Percentiles rank a stretch among this genome's conserved stretches.
These are phyloP conservation scores for Nicotiana rustica DNA, from an alignment of 305 asterid species.

Conservation along the genomic window DNA sequence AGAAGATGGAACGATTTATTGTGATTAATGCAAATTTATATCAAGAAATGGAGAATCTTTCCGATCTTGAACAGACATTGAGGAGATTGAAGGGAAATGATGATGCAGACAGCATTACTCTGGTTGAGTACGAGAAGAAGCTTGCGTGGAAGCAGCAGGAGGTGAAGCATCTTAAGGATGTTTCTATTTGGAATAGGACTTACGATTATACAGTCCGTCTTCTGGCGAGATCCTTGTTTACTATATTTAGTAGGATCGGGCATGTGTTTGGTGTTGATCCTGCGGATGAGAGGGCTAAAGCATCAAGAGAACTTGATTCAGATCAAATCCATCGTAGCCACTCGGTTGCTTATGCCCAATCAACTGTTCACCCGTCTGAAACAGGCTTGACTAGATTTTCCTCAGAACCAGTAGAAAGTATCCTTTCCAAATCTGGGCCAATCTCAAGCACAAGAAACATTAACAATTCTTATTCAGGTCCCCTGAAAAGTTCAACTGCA, in stretches of 20 bases:
- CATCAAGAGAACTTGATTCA: constrained; percentile 51
- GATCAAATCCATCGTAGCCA: constrained; percentile 61
- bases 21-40: constrained; percentile 60
- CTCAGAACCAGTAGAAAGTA: constrained; percentile 49
- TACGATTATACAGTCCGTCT: constrained; percentile 75
- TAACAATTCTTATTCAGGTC: constrained; percentile 61
- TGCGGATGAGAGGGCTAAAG: constrained; percentile 53
- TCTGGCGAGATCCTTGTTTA: constrained; percentile 75
- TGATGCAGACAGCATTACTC: constrained; percentile 61
- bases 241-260: constrained; percentile 70
- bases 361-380: constrained; percentile 83
- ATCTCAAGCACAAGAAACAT: constrained; percentile 53
- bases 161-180: constrained; percentile 70
- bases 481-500: constrained; percentile 54
- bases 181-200: constrained; percentile 76
- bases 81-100: constrained; percentile 70
- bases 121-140: constrained; percentile 81
- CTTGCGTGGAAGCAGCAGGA: constrained; percentile 72
- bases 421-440: constrained; percentile 68
- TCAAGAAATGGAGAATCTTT: constrained; percentile 82
- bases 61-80: constrained; percentile 76
- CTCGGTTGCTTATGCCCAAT: constrained; percentile 67
- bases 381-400: constrained; percentile 60
- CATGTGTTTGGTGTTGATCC: constrained; percentile 72
- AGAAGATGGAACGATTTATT: constrained; percentile 75